Evolutionary conservation across 2,329 filamentous ascomycete species (phyloP).

Genomic region (Neoarthrinium moseri): DNA sequence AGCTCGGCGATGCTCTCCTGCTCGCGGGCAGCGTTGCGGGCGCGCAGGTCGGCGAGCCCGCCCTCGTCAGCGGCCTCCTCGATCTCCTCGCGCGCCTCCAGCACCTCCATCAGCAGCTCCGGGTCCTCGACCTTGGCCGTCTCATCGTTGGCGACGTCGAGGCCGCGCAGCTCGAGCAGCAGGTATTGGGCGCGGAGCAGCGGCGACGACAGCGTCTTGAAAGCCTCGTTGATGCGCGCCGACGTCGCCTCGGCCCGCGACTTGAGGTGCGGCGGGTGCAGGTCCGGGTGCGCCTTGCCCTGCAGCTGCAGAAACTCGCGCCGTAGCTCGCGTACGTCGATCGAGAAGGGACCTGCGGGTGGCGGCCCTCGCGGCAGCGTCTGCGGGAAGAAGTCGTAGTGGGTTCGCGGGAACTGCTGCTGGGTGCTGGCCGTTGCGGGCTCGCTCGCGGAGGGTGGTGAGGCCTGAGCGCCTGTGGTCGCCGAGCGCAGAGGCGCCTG

Average conservation of each 20-base stretch:
- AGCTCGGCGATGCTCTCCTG: conserved; percentile 59
- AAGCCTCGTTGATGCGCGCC: conserved; percentile 85
- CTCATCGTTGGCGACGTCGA: conserved; percentile 81
- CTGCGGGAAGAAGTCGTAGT: conserved; percentile 86
- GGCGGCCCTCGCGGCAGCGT: conserved; percentile 78
- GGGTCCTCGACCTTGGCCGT: conserved; percentile 64
- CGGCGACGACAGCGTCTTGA: conserved; percentile 78
- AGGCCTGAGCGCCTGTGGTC: background rate
- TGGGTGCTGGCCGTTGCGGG: background rate
- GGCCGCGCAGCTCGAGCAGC: conserved; percentile 64
- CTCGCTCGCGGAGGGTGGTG: background rate
- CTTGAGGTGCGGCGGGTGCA: conserved; percentile 54
- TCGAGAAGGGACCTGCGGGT: conserved; percentile 70
- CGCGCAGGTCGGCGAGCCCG: conserved; percentile 58
- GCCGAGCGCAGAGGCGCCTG: background rate
- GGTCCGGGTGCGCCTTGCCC: conserved; percentile 72
- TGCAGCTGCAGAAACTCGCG: conserved; percentile 87
- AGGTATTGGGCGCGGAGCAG: conserved; percentile 87
- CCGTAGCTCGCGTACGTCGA: conserved; percentile 69
- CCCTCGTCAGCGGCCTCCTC: conserved; percentile 69
- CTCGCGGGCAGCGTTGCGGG: conserved; percentile 69
- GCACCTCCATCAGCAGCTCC: conserved; percentile 72
- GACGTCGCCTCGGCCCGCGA: conserved; percentile 72
- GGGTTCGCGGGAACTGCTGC: conserved; percentile 43
- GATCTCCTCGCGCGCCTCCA: conserved; percentile 76